Conservation (phyloP, 257 asterid species). For the Eustoma russellianum region DNA sequence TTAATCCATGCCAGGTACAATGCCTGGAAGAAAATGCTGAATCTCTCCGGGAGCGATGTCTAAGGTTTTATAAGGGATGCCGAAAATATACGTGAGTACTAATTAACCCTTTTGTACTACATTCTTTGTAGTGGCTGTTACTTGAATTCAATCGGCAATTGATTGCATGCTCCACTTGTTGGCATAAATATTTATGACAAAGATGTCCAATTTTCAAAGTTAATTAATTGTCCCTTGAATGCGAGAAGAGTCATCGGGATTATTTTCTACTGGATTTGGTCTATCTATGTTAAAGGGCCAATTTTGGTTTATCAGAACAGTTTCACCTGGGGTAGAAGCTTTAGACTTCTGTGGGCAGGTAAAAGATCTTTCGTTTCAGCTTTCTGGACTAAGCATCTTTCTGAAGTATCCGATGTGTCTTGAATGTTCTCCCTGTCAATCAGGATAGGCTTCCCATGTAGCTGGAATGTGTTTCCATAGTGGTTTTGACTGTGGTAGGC, state of each 20-base stretch:
- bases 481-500: too few relatives aligned
- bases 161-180: background rate
- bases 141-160: slow-evolving; percentile 1
- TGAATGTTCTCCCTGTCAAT: background rate
- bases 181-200: background rate
- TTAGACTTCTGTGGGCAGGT: too few relatives aligned
- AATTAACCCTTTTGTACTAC: slow-evolving; percentile 6
- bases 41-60: slow-evolving; percentile 81
- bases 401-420: background rate
- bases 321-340: background rate
- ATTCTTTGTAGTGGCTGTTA: background rate
- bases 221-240: background rate
- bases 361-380: background rate
- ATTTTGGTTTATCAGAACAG: background rate
- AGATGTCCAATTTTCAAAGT: background rate
- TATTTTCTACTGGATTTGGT: background rate
- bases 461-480: background rate
- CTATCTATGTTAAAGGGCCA: background rate
- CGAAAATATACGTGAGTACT: slow-evolving; percentile 91
- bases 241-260: background rate
- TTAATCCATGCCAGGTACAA: slow-evolving; percentile 56
- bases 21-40: slow-evolving; percentile 92
- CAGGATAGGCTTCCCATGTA: background rate
- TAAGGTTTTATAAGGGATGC: slow-evolving; percentile 95
- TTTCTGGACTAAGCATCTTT: background rate